phyloP scores from a whole-genome alignment of 768 basidiomycete genomes.

The Mycena floridula region DNA sequence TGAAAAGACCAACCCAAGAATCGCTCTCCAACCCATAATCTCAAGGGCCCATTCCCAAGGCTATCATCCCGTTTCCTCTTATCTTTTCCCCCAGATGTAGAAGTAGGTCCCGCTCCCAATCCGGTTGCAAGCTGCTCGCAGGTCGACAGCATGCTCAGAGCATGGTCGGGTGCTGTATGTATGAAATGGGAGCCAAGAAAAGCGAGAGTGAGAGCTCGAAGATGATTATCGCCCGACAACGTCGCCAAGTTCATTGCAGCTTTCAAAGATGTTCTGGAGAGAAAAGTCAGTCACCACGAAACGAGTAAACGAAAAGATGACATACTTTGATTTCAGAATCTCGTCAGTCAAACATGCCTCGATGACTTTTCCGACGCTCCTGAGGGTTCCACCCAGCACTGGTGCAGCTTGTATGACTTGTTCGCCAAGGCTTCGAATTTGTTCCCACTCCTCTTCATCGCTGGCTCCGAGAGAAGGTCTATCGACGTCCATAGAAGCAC shows the following conservation, averaged over 20 bases:
- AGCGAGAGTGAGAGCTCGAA: conserved; percentile 66
- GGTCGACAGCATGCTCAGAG: conserved; percentile 55
- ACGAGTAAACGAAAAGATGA: background rate
- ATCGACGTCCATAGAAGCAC: background rate
- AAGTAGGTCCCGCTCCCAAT: conserved; percentile 42
- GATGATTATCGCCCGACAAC: conserved; percentile 59
- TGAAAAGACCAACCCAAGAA: conserved; percentile 51
- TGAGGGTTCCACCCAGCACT: conserved; percentile 48
- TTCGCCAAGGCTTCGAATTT: conserved; percentile 23
- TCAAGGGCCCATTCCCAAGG: conserved; percentile 58
- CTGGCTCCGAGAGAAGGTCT: no score
- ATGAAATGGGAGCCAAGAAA: conserved; percentile 66
- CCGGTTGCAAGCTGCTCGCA: conserved; percentile 69
- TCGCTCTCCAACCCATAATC: conserved; percentile 71
- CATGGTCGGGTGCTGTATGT: conserved; percentile 63
- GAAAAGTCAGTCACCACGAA: background rate
- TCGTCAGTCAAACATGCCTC: conserved; percentile 43
- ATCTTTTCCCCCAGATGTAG: conserved; percentile 15
- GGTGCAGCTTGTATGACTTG: conserved; percentile 34
- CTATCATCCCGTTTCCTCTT: conserved; percentile 15
- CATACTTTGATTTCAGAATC: conserved; percentile 58
- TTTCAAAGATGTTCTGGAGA: conserved; percentile 48
- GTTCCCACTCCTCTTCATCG: conserved; percentile 18
- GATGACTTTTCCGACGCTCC: conserved; percentile 47
- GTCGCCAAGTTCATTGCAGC: conserved; percentile 53